Conservation (phyloP, 805 yeast genomes). For the Nakazawaea ishiwadae region DNA sequence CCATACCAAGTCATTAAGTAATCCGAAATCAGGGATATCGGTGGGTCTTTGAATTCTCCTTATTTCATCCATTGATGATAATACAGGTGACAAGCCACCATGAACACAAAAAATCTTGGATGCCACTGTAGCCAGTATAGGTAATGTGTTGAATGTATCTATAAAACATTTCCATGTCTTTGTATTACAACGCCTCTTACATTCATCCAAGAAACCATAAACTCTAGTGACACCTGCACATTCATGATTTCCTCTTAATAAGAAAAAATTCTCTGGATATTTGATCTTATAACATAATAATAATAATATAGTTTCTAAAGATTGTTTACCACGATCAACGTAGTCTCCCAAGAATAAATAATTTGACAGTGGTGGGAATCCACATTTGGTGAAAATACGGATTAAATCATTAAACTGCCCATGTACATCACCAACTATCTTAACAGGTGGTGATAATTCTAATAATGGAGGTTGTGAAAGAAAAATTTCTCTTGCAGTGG, state of each 20-base stretch:
- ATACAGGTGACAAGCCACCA: slow-evolving; percentile 77
- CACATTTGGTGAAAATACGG: slow-evolving; percentile 90
- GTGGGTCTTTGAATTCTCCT: slow-evolving; percentile 75
- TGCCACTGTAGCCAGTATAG: slow-evolving; percentile 93
- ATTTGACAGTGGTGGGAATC: slow-evolving; percentile 93
- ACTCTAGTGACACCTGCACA: slow-evolving; percentile 96
- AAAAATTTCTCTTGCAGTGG: slow-evolving; percentile 84
- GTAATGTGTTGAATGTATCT: slow-evolving; percentile 93
- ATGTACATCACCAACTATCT: slow-evolving; percentile 91
- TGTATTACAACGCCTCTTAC: slow-evolving; percentile 87
- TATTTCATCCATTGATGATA: slow-evolving; percentile 70
- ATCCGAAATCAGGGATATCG: slow-evolving; percentile 81
- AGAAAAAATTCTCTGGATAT: slow-evolving; percentile 92
- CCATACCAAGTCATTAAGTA: slow-evolving; percentile 76
- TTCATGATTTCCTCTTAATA: slow-evolving; percentile 94
- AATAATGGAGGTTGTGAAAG: slow-evolving; percentile 85
- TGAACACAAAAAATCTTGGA: slow-evolving; percentile 91
- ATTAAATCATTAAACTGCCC: slow-evolving; percentile 93
- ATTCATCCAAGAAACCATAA: slow-evolving; percentile 96
- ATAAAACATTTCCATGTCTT: slow-evolving; percentile 92
- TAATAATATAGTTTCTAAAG: slow-evolving; percentile 84
- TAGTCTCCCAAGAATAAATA: slow-evolving; percentile 93
- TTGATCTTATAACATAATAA: slow-evolving; percentile 91
- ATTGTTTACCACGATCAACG: slow-evolving; percentile 96
- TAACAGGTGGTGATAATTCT: slow-evolving; percentile 83